These are phyloP conservation scores for Batkoa obscura DNA, from an alignment of 371 early-diverging fungal genomes.

Conservation along the genomic window DNA sequence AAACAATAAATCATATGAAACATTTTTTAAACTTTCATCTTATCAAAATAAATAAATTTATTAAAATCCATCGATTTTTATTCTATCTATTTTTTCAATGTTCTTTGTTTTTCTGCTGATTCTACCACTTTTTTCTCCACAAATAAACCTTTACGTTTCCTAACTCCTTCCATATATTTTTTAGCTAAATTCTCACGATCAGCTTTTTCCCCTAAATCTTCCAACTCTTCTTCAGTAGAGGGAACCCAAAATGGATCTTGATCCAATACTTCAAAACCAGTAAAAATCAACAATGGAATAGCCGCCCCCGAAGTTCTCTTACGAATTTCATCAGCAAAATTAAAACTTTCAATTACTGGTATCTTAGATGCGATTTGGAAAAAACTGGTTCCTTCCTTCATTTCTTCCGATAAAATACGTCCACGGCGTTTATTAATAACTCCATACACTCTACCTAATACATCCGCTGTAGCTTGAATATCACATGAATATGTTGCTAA, in stretches of 20 bases:
- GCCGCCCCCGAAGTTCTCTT: conserved; percentile 89
- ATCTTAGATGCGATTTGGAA: conserved; percentile 76
- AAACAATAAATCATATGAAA: too few species aligned
- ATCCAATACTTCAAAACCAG: conserved; percentile 77
- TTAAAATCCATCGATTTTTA: too few species aligned
- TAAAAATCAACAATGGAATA: conserved; percentile 82
- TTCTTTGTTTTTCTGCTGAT: conserved; percentile 88
- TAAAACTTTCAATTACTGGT: conserved; percentile 98
- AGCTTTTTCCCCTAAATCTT: conserved; percentile 91
- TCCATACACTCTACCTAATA: conserved; percentile 90
- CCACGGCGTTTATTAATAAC: conserved; percentile 79
- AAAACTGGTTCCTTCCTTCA: conserved; percentile 89
- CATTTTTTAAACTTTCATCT: too few species aligned
- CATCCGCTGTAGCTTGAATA: conserved; percentile 82
- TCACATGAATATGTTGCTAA: conserved; percentile 92
- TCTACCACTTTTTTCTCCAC: conserved; percentile 80
- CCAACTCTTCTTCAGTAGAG: conserved; percentile 86
- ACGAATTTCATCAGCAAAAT: conserved; percentile 93
- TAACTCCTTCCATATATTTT: conserved; percentile 85
- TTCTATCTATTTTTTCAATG: conserved; percentile 52
- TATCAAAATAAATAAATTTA: too few species aligned
- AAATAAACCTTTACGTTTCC: conserved; percentile 85
- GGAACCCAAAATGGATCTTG: conserved; percentile 98
- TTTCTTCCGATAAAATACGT: conserved; percentile 72
- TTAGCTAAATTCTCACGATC: conserved; percentile 90